Evolutionary conservation across 371 early-diverging fungal genomes (phyloP).

Genomic region (Circinella minor): DNA sequence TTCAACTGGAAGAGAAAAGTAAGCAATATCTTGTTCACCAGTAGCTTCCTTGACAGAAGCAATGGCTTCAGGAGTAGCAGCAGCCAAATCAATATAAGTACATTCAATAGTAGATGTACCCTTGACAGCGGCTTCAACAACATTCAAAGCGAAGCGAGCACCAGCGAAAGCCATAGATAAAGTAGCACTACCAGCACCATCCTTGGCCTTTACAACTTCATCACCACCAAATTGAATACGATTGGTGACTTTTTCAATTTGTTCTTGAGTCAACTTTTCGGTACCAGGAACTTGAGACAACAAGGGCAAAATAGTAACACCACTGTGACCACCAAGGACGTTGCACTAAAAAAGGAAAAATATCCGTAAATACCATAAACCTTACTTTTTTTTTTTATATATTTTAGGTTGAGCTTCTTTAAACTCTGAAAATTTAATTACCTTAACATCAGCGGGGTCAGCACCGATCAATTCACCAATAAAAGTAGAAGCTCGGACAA

Average conservation of each 20-base stretch:
- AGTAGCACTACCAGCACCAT: conserved; percentile 82
- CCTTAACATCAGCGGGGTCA: conserved; percentile 28
- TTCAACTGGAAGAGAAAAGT: conserved; percentile 86
- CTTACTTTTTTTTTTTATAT: too few species aligned
- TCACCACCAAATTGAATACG: conserved; percentile 96
- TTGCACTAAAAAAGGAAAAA: conserved; percentile 28
- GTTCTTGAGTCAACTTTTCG: conserved; percentile 65
- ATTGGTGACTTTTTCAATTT: conserved; percentile 76
- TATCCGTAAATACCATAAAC: too few species aligned
- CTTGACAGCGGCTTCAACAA: conserved; percentile 65
- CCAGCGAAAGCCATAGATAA: conserved; percentile 95
- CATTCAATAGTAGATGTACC: conserved; percentile 75
- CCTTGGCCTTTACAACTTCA: conserved; percentile 95
- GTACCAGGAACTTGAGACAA: conserved; percentile 69
- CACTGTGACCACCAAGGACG: conserved; percentile 94
- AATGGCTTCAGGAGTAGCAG: conserved; percentile 55
- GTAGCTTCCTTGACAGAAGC: conserved; percentile 59
- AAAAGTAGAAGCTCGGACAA: conserved; percentile 89
- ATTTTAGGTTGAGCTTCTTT: too few species aligned
- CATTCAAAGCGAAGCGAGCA: conserved; percentile 79
- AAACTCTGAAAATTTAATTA: too few species aligned
- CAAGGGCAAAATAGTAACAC: conserved; percentile 89
- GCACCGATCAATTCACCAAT: conserved; percentile 59
- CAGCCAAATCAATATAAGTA: conserved; percentile 81
- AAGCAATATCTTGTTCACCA: conserved; percentile 61